Conservation (phyloP, 2,329 filamentous ascomycete species). For the Fusarium goolgardi region DNA sequence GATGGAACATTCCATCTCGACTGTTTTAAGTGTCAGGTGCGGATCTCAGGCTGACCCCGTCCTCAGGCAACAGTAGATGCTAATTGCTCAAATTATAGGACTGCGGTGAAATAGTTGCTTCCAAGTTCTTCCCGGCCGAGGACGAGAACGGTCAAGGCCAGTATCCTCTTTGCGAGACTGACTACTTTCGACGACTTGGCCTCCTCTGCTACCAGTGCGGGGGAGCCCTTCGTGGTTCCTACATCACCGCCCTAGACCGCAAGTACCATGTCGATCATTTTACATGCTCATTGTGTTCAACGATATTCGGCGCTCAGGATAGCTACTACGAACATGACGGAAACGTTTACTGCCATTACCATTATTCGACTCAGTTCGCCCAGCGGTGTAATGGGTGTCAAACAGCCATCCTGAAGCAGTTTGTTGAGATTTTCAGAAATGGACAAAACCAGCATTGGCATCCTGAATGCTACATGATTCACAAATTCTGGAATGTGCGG, state of each 20-base stretch:
- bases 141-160: slow-evolving; percentile 86
- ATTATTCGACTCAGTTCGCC: slow-evolving; percentile 97
- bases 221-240: slow-evolving; percentile 91
- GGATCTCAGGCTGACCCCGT: slow-evolving; percentile 9
- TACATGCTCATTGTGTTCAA: slow-evolving; percentile 95
- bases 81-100: slow-evolving; percentile 69
- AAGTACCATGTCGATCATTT: slow-evolving; percentile 99
- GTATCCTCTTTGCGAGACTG: slow-evolving; percentile 96
- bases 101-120: slow-evolving; percentile 95
- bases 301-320: slow-evolving; percentile 97
- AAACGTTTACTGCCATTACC: slow-evolving; percentile 97
- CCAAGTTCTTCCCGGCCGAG: slow-evolving; percentile 98
- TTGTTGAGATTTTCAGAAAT: slow-evolving; percentile 98
- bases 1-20: slow-evolving; percentile 96
- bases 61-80: slow-evolving; percentile 16
- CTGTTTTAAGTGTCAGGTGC: slow-evolving; percentile 95
- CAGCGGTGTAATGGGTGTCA: slow-evolving; percentile 97
- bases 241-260: slow-evolving; percentile 95
- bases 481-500: slow-evolving; percentile 99
- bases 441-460: slow-evolving; percentile 99
- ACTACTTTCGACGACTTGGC: slow-evolving; percentile 94
- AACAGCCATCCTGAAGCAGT: slow-evolving; percentile 97
- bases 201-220: slow-evolving; percentile 93
- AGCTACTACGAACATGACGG: slow-evolving; percentile 99
- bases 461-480: slow-evolving; percentile 99